Evolutionary conservation across 1,139 yeast genomes (phyloP).

Genomic region (Lodderomyces parapsilosis): DNA sequence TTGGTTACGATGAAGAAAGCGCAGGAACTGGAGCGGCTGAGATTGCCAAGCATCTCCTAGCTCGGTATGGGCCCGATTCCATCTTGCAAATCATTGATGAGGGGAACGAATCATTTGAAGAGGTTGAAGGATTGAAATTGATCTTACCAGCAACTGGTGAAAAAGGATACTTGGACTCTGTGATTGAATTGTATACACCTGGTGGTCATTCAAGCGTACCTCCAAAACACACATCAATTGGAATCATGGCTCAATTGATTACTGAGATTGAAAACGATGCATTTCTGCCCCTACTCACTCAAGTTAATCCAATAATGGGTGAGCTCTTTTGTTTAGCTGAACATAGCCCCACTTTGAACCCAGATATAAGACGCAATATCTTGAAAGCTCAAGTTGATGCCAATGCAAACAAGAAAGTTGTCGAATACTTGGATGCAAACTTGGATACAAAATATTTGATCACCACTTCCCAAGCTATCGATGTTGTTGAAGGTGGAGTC

Average conservation of each 20-base stretch:
- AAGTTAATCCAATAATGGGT: conserved; percentile 40
- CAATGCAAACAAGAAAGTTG: conserved; percentile 39
- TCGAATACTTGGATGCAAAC: conserved; percentile 29
- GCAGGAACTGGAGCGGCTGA: conserved; percentile 42
- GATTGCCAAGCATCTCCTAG: conserved; percentile 29
- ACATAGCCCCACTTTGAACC: conserved; percentile 25
- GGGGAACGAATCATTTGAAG: conserved; percentile 36
- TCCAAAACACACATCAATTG: conserved; percentile 48
- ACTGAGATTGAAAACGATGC: conserved; percentile 35
- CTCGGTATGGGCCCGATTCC: conserved; percentile 39
- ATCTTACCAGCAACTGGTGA: conserved; percentile 57
- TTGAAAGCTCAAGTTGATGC: conserved; percentile 40
- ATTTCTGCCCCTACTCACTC: conserved; percentile 35
- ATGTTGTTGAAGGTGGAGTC: conserved; percentile 65
- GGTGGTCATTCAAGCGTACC: conserved; percentile 54
- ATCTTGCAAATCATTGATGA: conserved; percentile 45
- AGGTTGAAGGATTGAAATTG: conserved; percentile 43
- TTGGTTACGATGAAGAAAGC: conserved; percentile 52
- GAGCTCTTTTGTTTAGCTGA: conserved; percentile 47
- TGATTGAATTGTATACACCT: conserved; percentile 38
- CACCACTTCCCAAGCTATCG: conserved; percentile 68
- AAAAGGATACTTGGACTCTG: conserved; percentile 43
- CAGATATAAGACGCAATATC: conserved; percentile 34
- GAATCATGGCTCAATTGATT: conserved; percentile 42
- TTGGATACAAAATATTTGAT: conserved; percentile 40